These are phyloP conservation scores for Hydrangea macrophylla DNA, from an alignment of 148 eudicot genomes.

Conservation along the genomic window DNA sequence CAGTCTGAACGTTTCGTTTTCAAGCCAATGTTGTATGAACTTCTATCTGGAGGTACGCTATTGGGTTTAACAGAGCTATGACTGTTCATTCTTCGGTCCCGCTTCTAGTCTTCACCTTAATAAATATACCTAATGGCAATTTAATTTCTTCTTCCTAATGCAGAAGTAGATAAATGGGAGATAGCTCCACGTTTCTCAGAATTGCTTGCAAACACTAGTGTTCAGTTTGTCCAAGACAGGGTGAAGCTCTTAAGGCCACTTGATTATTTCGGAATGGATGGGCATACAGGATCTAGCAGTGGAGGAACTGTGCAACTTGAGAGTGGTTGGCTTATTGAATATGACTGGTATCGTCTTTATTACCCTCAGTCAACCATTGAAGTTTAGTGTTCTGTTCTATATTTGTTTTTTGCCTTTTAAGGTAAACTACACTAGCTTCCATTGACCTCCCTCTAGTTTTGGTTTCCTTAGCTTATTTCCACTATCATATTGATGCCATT, in stretches of 20 bases:
- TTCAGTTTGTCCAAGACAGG: slow-evolving; percentile 79
- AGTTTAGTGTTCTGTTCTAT: too few relatives aligned
- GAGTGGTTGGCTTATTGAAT: slow-evolving; percentile 79
- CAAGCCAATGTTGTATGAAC: slow-evolving; percentile 96
- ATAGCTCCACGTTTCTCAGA: slow-evolving; percentile 93
- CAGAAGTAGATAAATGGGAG: slow-evolving; percentile 98
- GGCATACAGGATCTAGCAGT: slow-evolving; percentile 34
- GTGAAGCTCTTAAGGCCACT: slow-evolving; percentile 67
- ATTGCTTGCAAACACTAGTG: slow-evolving; percentile 67
- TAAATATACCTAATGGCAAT: slow-evolving; percentile 16
- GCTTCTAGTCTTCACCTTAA: background rate
- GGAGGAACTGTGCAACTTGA: slow-evolving; percentile 90
- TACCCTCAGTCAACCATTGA: background rate
- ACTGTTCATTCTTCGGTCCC: background rate
- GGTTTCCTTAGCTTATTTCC: too few relatives aligned
- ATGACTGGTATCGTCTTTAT: slow-evolving; percentile 76
- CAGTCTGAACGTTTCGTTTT: slow-evolving; percentile 94
- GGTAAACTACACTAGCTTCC: too few relatives aligned
- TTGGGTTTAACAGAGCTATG: background rate
- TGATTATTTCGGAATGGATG: slow-evolving; percentile 40
- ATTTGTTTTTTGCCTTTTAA: too few relatives aligned
- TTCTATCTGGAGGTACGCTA: slow-evolving; percentile 84
- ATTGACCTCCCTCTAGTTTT: too few relatives aligned
- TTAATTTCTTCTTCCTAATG: slow-evolving; percentile 18
- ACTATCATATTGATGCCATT: too few relatives aligned